Evolutionary conservation across 1,284 basidiomycete species (phyloP).

Genomic region (Cryptococcus amylolentus): DNA sequence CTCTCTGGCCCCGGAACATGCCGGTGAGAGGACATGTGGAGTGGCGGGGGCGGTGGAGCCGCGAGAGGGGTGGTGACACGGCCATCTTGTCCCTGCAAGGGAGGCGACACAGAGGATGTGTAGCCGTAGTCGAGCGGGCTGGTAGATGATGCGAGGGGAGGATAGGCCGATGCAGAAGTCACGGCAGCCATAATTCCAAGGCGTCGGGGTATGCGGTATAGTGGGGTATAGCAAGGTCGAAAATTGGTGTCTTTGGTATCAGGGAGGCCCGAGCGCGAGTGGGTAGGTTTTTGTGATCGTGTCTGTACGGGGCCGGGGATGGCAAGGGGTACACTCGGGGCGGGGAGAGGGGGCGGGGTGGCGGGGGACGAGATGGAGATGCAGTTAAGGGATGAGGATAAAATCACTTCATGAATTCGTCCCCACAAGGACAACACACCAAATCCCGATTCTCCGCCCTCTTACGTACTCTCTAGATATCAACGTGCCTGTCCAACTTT

Average conservation of each 20-base stretch:
- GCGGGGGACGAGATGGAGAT: too few species aligned
- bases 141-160: neutral
- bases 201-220: neutral
- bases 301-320: neutral
- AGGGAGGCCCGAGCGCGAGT: neutral
- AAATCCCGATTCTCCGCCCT: too few species aligned
- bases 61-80: slow-evolving; percentile 21
- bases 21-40: slow-evolving; percentile 12
- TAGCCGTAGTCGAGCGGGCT: neutral
- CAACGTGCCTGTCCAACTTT: too few species aligned
- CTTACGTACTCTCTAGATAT: too few species aligned
- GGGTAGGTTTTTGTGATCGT: neutral
- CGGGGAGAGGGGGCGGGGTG: too few species aligned
- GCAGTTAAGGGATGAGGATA: too few species aligned
- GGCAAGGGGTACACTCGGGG: too few species aligned
- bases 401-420: too few species aligned
- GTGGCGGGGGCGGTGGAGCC: slow-evolving; percentile 20
- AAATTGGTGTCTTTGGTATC: neutral
- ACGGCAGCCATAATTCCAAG: neutral
- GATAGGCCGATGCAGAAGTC: neutral
- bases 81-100: neutral
- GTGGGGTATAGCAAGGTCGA: neutral
- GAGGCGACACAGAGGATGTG: neutral
- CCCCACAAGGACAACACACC: too few species aligned
- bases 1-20: slow-evolving; percentile 11